A percentile compares a stretch with the other conserved stretches of the same genome.
Evolutionary conservation across 257 asterid species (phyloP).

Genomic region (Mitragyna speciosa): DNA sequence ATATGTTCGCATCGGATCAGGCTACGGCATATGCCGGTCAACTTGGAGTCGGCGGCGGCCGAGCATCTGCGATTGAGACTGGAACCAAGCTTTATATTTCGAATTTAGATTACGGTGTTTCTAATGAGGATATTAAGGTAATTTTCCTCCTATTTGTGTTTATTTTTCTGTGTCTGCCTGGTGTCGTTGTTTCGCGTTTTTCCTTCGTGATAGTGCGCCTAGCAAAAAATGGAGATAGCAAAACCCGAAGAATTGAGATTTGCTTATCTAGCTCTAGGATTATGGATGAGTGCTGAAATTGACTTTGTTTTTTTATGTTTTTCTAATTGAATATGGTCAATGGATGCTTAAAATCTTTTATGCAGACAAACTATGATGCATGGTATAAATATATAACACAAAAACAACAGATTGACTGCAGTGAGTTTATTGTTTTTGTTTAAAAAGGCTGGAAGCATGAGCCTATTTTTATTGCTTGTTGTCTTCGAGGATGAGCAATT

Average conservation of each 20-base stretch:
- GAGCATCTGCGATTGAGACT: conserved; percentile 78
- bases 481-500: not conserved
- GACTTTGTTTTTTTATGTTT: not conserved
- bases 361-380: not conserved
- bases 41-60: conserved; percentile 33
- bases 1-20: conserved; percentile 52
- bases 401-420: not conserved
- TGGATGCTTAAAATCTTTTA: not conserved
- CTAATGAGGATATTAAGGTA: conserved; percentile 90
- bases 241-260: not conserved
- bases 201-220: not conserved
- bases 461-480: no score
- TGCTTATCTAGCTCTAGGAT: not conserved
- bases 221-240: no score
- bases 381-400: not conserved
- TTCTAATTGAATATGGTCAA: not conserved
- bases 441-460: not conserved
- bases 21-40: conserved; percentile 28
- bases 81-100: conserved; percentile 95
- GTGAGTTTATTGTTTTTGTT: not conserved
- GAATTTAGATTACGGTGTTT: conserved; percentile 87
- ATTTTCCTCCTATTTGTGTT: not conserved
- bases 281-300: not conserved
- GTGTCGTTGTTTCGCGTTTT: not conserved
- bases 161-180: no score